Conservation (phyloP, 179 eudicot species). For the Beta lomatogona region DNA sequence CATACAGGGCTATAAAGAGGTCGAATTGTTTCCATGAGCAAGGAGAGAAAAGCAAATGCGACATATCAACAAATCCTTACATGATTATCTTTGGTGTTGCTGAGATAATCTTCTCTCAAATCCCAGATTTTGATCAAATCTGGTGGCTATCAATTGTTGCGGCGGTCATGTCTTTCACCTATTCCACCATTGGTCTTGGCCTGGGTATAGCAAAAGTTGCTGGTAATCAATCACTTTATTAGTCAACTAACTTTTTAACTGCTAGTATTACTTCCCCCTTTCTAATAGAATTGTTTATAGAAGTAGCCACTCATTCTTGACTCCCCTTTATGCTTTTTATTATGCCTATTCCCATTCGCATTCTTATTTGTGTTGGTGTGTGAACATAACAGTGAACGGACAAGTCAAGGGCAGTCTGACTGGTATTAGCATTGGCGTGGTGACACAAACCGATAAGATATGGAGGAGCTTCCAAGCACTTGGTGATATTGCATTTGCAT, state of each 20-base stretch:
- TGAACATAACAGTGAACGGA: conserved; percentile 33
- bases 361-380: conserved; percentile 10
- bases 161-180: conserved; percentile 47
- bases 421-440: conserved; percentile 42
- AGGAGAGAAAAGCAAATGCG: conserved; percentile 29
- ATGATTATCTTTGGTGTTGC: conserved; percentile 39
- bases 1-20: conserved; percentile 40
- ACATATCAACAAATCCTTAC: conserved; percentile 35
- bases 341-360: not conserved
- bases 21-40: conserved; percentile 41
- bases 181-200: conserved; percentile 43
- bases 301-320: conserved; percentile 33
- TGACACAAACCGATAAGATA: conserved; percentile 33
- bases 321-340: not conserved
- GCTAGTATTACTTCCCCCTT: too few relatives aligned
- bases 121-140: conserved; percentile 38
- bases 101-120: conserved; percentile 36
- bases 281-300: too few relatives aligned
- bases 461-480: conserved; percentile 57
- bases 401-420: conserved; percentile 40
- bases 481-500: conserved; percentile 57
- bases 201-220: conserved; percentile 38
- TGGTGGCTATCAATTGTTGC: conserved; percentile 46
- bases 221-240: too few relatives aligned
- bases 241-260: too few relatives aligned